A percentile compares a stretch with the other conserved stretches of the same genome.
Conservation (phyloP, 768 basidiomycete species). For the Lentinula aciculospora region DNA sequence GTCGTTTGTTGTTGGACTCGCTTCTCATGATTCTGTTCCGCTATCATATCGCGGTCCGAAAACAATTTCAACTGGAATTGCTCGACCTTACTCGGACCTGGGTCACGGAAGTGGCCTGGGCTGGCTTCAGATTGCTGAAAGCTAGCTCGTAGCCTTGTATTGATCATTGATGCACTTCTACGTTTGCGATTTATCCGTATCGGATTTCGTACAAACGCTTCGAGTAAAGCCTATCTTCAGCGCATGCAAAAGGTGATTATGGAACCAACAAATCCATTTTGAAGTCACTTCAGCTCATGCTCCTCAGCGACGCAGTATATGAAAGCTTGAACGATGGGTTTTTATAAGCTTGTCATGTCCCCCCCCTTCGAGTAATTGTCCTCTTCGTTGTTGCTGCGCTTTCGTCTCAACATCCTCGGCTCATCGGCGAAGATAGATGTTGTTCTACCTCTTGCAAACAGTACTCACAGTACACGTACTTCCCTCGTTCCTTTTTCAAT, state of each 20-base stretch:
- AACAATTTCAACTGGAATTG: too few relatives aligned
- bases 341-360: not conserved
- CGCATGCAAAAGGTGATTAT: too few relatives aligned
- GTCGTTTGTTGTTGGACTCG: too few relatives aligned
- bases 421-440: not conserved
- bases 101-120: too few relatives aligned
- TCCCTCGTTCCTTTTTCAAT: constrained; percentile 40
- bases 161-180: not conserved
- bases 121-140: too few relatives aligned
- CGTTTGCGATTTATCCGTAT: not conserved
- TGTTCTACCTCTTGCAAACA: not conserved
- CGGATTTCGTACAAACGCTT: not conserved
- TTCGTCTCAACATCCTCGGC: not conserved
- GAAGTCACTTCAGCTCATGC: not conserved
- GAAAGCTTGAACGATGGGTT: not conserved
- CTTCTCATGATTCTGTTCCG: too few relatives aligned
- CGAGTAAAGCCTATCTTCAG: too few relatives aligned
- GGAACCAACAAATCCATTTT: too few relatives aligned
- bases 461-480: constrained; percentile 6
- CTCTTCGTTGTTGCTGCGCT: not conserved
- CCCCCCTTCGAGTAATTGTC: not conserved
- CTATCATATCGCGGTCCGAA: too few relatives aligned
- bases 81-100: too few relatives aligned
- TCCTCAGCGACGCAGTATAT: not conserved
- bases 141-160: not conserved